Conservation (phyloP, 441 rosid species). For the Eutrema salsugineum region DNA sequence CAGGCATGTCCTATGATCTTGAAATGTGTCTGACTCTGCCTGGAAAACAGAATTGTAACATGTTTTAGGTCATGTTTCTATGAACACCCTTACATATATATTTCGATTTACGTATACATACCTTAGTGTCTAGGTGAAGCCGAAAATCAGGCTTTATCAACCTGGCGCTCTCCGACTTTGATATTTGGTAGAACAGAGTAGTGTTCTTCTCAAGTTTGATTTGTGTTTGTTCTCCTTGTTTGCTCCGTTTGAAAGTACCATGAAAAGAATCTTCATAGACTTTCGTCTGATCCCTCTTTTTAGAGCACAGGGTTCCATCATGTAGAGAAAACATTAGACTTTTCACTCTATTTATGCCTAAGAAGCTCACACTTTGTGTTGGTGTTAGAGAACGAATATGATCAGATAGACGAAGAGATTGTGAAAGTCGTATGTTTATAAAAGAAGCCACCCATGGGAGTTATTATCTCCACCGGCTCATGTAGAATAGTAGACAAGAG, state of each 20-base stretch:
- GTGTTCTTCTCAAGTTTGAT: conserved; percentile 11
- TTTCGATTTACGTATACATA: conserved; percentile 8
- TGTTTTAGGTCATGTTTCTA: background rate
- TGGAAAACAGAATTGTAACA: conserved; percentile 3
- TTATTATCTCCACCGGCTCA: conserved; percentile 32
- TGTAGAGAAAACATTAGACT: conserved; percentile 17
- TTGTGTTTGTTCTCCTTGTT: conserved; percentile 19
- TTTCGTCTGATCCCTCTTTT: conserved; percentile 19
- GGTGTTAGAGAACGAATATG: conserved; percentile 10
- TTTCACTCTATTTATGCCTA: background rate
- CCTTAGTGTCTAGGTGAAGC: conserved; percentile 70
- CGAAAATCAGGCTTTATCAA: conserved; percentile 38
- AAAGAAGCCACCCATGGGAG: conserved; percentile 10
- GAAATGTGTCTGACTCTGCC: conserved; percentile 41
- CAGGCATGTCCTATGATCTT: conserved; percentile 45
- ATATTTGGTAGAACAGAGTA: conserved; percentile 7
- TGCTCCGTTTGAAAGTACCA: conserved; percentile 23
- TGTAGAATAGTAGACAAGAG: conserved; percentile 29
- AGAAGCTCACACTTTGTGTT: conserved; percentile 6
- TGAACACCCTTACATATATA: background rate
- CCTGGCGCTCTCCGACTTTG: conserved; percentile 6
- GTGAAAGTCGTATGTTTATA: conserved; percentile 19
- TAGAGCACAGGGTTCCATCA: conserved; percentile 15
- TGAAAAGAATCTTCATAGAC: conserved; percentile 20
- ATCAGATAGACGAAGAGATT: conserved; percentile 20